Evolutionary conservation across 306 rosid species (phyloP).

Genomic region (Sophora flavescens): DNA sequence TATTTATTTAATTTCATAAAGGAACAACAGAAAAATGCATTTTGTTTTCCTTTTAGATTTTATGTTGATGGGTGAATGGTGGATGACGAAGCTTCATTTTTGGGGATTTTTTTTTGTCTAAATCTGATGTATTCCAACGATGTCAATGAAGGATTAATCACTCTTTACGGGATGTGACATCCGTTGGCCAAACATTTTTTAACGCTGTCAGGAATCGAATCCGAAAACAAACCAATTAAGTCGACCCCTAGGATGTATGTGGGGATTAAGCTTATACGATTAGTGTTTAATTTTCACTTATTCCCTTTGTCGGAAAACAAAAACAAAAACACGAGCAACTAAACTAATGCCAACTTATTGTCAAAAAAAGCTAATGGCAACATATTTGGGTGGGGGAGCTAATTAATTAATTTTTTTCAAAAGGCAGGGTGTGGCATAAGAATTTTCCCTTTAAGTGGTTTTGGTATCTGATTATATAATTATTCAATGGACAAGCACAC

Average conservation of each 20-base stretch:
- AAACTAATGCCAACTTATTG: conserved; percentile 28
- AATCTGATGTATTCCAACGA: too few relatives aligned
- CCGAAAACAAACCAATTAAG: too few relatives aligned
- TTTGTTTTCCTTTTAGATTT: not conserved
- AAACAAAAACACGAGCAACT: not conserved
- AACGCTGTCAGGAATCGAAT: too few relatives aligned
- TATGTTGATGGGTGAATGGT: not conserved
- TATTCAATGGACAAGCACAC: not conserved
- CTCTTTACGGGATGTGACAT: too few relatives aligned
- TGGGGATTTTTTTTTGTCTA: too few relatives aligned
- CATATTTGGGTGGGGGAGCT: conserved; percentile 50
- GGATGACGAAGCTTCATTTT: conserved; percentile 30
- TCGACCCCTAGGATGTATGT: too few relatives aligned
- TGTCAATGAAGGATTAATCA: too few relatives aligned
- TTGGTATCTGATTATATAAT: conserved; percentile 24
- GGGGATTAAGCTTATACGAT: conserved; percentile 24
- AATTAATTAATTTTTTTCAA: conserved; percentile 45
- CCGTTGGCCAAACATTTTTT: too few relatives aligned
- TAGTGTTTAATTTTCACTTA: conserved; percentile 33
- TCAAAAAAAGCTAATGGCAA: conserved; percentile 27
- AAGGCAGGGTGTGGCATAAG: conserved; percentile 59
- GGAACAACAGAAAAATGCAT: not conserved
- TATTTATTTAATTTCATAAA: not conserved
- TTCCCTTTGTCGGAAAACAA: conserved; percentile 11
- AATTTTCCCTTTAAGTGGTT: conserved; percentile 50